A percentile compares a stretch with the other conserved stretches of the same genome.
phyloP scores from a whole-genome alignment of 2,329 filamentous ascomycete genomes.

The Calonectria crousiana region DNA sequence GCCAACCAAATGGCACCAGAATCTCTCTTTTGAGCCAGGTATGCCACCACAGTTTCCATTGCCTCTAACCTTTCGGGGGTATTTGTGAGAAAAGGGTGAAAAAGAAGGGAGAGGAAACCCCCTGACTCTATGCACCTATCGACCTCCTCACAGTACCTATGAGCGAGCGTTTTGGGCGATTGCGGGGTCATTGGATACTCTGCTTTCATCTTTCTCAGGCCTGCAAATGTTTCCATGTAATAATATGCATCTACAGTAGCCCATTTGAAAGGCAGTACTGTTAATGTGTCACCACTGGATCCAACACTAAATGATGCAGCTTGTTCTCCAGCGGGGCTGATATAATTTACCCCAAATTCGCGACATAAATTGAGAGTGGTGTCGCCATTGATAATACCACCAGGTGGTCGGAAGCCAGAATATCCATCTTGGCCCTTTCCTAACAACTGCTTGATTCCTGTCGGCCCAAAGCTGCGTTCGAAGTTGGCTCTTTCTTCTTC shows the following conservation, averaged over 20 bases:
- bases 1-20: conserved; percentile 5
- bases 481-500: conserved; percentile 14
- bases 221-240: conserved; percentile 19
- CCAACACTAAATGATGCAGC: neutral
- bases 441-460: neutral
- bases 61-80: neutral
- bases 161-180: neutral
- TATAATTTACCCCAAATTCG: conserved; percentile 11
- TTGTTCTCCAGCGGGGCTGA: conserved; percentile 9
- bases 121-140: neutral
- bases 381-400: neutral
- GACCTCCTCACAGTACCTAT: neutral
- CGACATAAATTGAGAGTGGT: conserved; percentile 1
- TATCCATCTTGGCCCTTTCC: neutral
- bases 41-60: conserved; percentile 3
- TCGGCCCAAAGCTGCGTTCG: conserved; percentile 4
- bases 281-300: neutral
- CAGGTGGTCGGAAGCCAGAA: neutral
- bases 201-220: conserved; percentile 8
- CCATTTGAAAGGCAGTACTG: conserved; percentile 17
- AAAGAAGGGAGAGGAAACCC: neutral
- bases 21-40: neutral
- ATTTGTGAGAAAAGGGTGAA: conserved; percentile 15
- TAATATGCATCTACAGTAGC: conserved; percentile 15
- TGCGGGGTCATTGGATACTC: neutral